Base-by-base conservation (phyloP, 1,139 yeast genomes). In the Oligophagozyma castellii region DNA sequence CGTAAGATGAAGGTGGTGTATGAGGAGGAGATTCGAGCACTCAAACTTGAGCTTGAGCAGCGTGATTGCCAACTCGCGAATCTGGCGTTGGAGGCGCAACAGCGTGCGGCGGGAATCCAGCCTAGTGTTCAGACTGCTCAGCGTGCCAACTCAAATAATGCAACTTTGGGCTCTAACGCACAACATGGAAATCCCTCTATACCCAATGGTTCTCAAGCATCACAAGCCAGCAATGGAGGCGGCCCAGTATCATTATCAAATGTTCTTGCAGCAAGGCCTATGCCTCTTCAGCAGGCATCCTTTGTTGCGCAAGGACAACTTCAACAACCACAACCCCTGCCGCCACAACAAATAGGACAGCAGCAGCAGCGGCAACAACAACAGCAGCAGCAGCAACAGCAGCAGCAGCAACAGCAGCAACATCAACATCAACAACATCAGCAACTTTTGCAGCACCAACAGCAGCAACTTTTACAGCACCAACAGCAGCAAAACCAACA, bases 1-100 rank as follows among this genome's bases (percentile, higher is more conserved):
- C 68, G 94, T 44, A 81, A 83, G 53, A 81, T 89, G 69, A 86
- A 86, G 59, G 96, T 86, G 47, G 86, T 92, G 28, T 89, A 89
- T 56, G 95, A 86, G 55, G 94, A 81, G 46, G 96, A 89, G 55
- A 80, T 89, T 37, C 64, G 73, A 52, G 67, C 93, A 40, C 67
- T 86, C 53, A 83, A 86, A 54, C 73, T 79, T 35, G 95, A 84
- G 52, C 65, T 86, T 46, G 95, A 83, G 43, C 71, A 69, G 49
- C 63, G 81, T 49, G 86, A 75, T 48, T 65, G 72, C 43, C 67
- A 63, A 36, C 65, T 65, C 51, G 63, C 65, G 36, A 51, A 58
- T 6, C 48, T 54, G 28, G 49, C 53, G 19, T 47, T 44, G 5
- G 56, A 52, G 26, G 49, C 42, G 15, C 59, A 48, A 32, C 61